Conservation (phyloP, 768 basidiomycete species). For the Russula sp. region DNA sequence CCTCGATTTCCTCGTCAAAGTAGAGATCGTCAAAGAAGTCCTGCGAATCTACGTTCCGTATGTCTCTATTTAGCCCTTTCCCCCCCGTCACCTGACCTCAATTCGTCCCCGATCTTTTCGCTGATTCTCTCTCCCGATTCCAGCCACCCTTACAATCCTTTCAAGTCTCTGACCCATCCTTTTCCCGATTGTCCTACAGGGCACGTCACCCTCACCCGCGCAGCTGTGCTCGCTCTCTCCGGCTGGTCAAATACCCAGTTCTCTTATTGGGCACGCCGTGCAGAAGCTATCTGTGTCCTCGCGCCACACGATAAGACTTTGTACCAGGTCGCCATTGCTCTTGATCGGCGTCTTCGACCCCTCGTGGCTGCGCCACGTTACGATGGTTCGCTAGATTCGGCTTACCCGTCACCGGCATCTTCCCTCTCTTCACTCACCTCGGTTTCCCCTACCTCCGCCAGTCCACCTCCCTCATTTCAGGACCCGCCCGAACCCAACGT, state of each 20-base stretch:
- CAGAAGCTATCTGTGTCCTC: constrained; percentile 45
- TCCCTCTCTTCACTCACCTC: constrained; percentile 21
- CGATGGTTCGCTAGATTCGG: constrained; percentile 22
- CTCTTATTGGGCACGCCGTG: constrained; percentile 49
- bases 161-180: constrained; percentile 41
- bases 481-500: constrained; percentile 36
- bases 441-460: constrained; percentile 12
- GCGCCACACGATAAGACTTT: constrained; percentile 38
- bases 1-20: constrained; percentile 48
- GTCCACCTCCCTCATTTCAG: constrained; percentile 28
- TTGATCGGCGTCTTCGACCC: constrained; percentile 37
- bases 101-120: not conserved
- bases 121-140: constrained; percentile 9
- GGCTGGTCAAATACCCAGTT: constrained; percentile 52
- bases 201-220: constrained; percentile 42
- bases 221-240: constrained; percentile 42
- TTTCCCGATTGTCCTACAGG: constrained; percentile 38
- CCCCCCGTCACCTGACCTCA: not conserved
- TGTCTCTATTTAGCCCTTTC: constrained; percentile 25
- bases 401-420: constrained; percentile 24
- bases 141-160: constrained; percentile 50
- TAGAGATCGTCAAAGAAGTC: constrained; percentile 47
- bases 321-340: constrained; percentile 36
- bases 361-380: constrained; percentile 24
- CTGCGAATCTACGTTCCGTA: constrained; percentile 45